Conservation (phyloP, 345 rosid genomes). For the Reutealis trisperma region DNA sequence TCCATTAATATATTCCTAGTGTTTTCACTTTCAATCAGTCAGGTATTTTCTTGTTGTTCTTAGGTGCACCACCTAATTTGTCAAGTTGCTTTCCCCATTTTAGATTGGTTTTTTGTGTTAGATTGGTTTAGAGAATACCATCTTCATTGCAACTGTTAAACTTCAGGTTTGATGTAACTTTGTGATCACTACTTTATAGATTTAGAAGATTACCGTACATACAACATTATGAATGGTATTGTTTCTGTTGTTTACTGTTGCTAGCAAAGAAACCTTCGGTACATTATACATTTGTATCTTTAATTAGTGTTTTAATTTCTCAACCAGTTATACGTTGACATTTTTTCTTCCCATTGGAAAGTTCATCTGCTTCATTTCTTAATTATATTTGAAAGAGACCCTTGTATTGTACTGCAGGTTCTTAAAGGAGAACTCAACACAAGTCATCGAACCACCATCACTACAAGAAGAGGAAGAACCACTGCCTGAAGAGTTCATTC, state of each 20-base stretch:
- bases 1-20: background rate
- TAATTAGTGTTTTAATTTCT: background rate
- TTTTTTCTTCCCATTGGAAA: background rate
- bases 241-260: background rate
- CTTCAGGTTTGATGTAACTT: background rate
- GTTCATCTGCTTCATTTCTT: background rate
- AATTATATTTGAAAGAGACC: background rate
- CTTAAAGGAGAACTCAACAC: conserved; percentile 57
- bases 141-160: background rate
- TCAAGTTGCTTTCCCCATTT: too few relatives aligned
- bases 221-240: background rate
- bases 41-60: too few relatives aligned
- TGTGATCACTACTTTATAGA: background rate
- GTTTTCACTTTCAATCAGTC: background rate
- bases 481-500: conserved; percentile 70
- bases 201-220: background rate
- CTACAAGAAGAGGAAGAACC: conserved; percentile 65
- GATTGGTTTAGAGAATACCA: background rate
- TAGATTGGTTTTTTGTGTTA: background rate
- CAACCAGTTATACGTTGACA: background rate
- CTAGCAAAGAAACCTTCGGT: background rate
- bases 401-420: conserved; percentile 42
- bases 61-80: too few relatives aligned
- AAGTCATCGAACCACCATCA: conserved; percentile 69
- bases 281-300: background rate